Evolutionary conservation across 2,329 filamentous ascomycete genomes (phyloP), one percentile per base, ranked within the genome.

Genomic region (Dactylellina drechsleri): DNA sequence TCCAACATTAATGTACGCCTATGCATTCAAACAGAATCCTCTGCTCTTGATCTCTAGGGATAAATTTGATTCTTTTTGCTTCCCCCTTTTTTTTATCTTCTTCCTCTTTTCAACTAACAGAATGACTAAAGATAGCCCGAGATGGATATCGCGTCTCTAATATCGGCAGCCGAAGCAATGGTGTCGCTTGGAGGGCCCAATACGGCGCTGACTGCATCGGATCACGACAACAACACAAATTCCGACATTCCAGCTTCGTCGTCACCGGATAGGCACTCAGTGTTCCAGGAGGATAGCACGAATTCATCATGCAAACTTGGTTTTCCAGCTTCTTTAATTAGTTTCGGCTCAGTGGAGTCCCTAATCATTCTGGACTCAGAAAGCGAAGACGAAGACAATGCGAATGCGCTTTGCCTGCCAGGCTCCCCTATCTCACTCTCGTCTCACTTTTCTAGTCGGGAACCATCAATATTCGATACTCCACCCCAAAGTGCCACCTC

Each of bases 351-450:
- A 10, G 31, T 8, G n/a, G 65, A 60, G 5, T 26, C 13, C 7
- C 65, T 54, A 2, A 61, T 68, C 31, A n/a, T 68, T 18, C 7
- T 68, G 2, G 65, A 68, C 49, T 67, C 64, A 31, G 65, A 68
- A 16, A 54, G 45, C 47, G 65, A 68, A 36, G 47, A 13, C 16
- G 64, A 67, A 16, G 56, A 54, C 5, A 16, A 31, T 18, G 6
- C 10, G 15, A 31, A 15, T 3, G 41, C 41, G 31, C 5, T 26
- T 16, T 28, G 49, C 15, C 18, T 26, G 3, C 45, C 28, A 4
- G 10, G 18, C 13, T 68, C 54, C 13, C 54, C 65, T 23, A 41
- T 45, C 10, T 52, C 65, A 4, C 4, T 68, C 8, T 50, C 56
- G 5, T 60, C 65, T 4, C 4, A 54, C 8, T 61, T 54, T 31